Base-by-base conservation (phyloP, 2,329 filamentous ascomycete species). In the Stachybotrys echinatus region DNA sequence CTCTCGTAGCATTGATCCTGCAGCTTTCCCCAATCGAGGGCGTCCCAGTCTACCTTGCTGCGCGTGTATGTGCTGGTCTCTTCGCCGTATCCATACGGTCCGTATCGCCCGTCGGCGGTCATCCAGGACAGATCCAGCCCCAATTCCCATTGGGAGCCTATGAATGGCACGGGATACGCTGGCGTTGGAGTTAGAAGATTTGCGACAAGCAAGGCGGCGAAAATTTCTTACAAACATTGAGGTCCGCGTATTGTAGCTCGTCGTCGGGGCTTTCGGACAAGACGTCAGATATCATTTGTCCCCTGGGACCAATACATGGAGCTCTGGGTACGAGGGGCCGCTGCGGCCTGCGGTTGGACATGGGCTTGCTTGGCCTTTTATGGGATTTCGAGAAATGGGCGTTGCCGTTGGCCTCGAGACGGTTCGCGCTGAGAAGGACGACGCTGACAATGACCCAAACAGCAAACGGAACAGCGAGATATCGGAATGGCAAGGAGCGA, bases 241-340 rank as follows among this genome's bases (percentile, higher is more conserved):
- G 42, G 46, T 50, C 48, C 50, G 48, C 49, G 40, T 47, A 50
- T 42, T 42, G 48, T 37, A 49, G 39, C 42, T 45, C 42, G n/a
- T 42, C 39, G 23, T 53, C 51, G 18, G 49, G 46, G 34, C 49
- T 51, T 18, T 53, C 43, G 5, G 49, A 43, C 20, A 53, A 45
- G 14, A 47, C 22, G 14, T 53, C 43, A 2, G 49, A 43, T 21
- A 53, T 42, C 19, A 47, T 22, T 1, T 20, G 42, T 21, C 21
- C 84, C 77, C 1, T 77, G 79, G 18, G 80, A 79, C 0, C 43
- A 23, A 6, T 23, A n/a, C 43, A 45, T n/a, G 43, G 43, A 14
- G 23, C 23, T 17, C 43, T 22, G 14, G 21, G 19, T 12, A n/a
- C 22, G 8, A 45, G 23, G 12, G 43, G 43, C 8, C 23, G 21